phyloP scores from a whole-genome alignment of 225 moss, liverwort and hornwort species.

The Bryum argenteum region DNA sequence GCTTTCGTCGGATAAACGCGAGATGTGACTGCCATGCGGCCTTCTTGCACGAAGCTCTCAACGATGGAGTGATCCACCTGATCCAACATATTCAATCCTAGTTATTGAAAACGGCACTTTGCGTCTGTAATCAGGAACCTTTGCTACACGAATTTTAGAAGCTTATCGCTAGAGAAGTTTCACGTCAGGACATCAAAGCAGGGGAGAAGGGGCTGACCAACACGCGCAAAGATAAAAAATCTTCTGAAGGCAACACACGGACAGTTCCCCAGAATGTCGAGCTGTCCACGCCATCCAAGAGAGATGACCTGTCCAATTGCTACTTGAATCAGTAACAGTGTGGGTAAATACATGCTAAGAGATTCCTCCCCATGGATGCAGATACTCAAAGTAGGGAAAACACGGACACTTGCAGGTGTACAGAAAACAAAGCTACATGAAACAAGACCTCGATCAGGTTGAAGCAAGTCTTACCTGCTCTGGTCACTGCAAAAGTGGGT shows the following conservation, averaged over 20 bases:
- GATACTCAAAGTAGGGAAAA: neutral
- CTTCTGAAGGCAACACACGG: constrained; percentile 28
- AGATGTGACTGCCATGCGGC: constrained; percentile 41
- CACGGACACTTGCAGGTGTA: neutral
- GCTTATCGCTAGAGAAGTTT: constrained; percentile 8
- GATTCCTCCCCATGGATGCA: neutral
- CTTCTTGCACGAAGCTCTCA: constrained; percentile 48
- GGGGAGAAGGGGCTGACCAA: constrained; percentile 27
- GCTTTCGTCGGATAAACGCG: constrained; percentile 42
- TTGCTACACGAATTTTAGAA: constrained; percentile 1
- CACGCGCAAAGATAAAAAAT: constrained; percentile 38
- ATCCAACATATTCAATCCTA: neutral
- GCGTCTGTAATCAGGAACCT: neutral
- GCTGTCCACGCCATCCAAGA: constrained; percentile 25
- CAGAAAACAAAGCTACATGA: neutral
- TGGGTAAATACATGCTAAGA: neutral
- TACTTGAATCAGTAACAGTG: neutral
- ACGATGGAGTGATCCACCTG: constrained; percentile 49
- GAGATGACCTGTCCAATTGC: constrained; percentile 27
- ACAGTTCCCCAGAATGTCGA: constrained; percentile 32
- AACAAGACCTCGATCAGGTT: neutral
- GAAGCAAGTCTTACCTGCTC: constrained; percentile 14
- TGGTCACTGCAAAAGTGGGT: constrained; percentile 26
- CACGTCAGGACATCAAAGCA: neutral
- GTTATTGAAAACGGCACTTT: neutral